A percentile compares a stretch with the other conserved stretches of the same genome.
Evolutionary conservation across 140 eudicot species (phyloP).

Genomic region (Senecio squalidus): DNA sequence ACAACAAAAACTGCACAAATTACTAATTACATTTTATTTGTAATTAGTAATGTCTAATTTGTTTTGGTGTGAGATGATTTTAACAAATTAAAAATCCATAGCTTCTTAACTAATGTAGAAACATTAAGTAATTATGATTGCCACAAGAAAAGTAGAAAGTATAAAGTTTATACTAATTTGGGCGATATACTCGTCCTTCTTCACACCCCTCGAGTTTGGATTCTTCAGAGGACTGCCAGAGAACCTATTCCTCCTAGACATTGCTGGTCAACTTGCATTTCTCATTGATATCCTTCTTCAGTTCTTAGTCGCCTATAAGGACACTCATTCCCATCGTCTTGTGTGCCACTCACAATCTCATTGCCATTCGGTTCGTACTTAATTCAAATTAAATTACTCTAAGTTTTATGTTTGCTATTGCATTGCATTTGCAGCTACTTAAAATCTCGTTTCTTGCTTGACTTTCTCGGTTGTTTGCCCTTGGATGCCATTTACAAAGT

Average conservation of each 20-base stretch:
- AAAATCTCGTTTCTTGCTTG: conserved; percentile 55
- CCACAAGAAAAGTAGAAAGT: too few species aligned
- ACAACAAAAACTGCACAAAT: too few species aligned
- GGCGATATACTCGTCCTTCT: conserved; percentile 77
- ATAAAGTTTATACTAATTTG: conserved; percentile 50
- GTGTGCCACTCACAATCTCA: conserved; percentile 42
- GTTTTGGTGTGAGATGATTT: too few species aligned
- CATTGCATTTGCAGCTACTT: conserved; percentile 39
- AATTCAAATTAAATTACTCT: too few species aligned
- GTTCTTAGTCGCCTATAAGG: conserved; percentile 55
- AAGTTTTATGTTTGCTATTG: not conserved
- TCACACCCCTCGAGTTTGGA: conserved; percentile 73
- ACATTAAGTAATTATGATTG: too few species aligned
- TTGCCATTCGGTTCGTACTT: conserved; percentile 42
- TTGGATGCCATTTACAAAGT: conserved; percentile 75
- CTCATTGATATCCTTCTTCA: conserved; percentile 48
- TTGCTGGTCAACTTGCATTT: conserved; percentile 64
- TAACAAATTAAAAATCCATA: too few species aligned
- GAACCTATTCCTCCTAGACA: conserved; percentile 66
- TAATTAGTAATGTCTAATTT: too few species aligned
- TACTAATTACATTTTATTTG: too few species aligned
- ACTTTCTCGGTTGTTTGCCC: conserved; percentile 67
- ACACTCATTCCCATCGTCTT: conserved; percentile 42
- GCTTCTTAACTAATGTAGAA: too few species aligned
- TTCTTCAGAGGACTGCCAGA: conserved; percentile 74